phyloP scores from a whole-genome alignment of 805 yeast genomes.

The Blastobotrys robertii region DNA sequence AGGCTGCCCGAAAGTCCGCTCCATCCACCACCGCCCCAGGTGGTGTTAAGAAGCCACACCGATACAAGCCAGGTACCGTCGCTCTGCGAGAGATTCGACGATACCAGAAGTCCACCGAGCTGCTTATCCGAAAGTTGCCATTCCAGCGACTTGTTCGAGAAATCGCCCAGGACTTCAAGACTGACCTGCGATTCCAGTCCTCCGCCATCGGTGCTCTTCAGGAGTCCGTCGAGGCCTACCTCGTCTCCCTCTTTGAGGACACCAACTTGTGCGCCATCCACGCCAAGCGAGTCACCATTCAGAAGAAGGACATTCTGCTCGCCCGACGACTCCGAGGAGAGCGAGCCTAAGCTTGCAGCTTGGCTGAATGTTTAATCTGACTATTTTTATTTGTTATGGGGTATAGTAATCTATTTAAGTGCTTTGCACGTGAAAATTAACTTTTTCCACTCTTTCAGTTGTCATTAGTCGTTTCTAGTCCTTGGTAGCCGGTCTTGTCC shows the following conservation, averaged over 20 bases:
- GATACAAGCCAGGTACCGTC: constrained; percentile 93
- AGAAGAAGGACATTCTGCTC: constrained; percentile 83
- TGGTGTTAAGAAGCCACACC: constrained; percentile 87
- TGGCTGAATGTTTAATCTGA: constrained; percentile 1
- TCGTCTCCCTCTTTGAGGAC: constrained; percentile 78
- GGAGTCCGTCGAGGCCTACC: constrained; percentile 85
- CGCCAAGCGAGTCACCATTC: constrained; percentile 90
- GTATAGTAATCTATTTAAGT: constrained; percentile 2
- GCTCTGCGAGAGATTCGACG: constrained; percentile 89
- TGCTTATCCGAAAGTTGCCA: constrained; percentile 79
- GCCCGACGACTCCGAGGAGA: constrained; percentile 92
- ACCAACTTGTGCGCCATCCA: constrained; percentile 87
- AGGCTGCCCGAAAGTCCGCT: constrained; percentile 85
- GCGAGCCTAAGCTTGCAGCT: constrained; percentile 38
- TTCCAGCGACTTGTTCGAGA: constrained; percentile 89
- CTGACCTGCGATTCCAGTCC: constrained; percentile 81
- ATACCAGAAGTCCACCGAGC: constrained; percentile 83
- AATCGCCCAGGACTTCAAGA: constrained; percentile 79
- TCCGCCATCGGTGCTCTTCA: constrained; percentile 86
- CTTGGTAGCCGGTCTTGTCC: no score
- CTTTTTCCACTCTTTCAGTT: background rate
- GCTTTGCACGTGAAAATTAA: background rate
- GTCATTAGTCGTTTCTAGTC: background rate
- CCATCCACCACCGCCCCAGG: constrained; percentile 65
- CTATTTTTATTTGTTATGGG: constrained; percentile 4